These are phyloP conservation scores for Penicillium janthinellum DNA, from an alignment of 2,329 filamentous ascomycete species.

Conservation along the genomic window DNA sequence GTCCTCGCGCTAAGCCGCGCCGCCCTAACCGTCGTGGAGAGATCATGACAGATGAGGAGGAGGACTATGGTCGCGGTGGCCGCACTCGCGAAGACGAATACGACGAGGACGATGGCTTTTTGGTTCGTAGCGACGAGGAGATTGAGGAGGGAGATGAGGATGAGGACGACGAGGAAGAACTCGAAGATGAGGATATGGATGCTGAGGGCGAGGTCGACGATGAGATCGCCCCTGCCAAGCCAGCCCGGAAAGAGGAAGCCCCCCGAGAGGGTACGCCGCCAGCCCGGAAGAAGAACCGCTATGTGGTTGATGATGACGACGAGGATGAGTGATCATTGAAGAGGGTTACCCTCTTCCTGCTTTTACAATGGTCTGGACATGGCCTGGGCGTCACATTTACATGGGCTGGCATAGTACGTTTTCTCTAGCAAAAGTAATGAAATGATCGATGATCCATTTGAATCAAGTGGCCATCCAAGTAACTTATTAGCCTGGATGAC, in stretches of 20 bases:
- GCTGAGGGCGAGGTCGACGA: slow-evolving; percentile 48
- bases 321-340: slow-evolving; percentile 40
- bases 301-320: slow-evolving; percentile 53
- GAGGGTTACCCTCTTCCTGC: background rate
- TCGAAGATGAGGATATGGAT: slow-evolving; percentile 49
- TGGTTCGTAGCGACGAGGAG: slow-evolving; percentile 56
- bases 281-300: slow-evolving; percentile 49
- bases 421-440: slow-evolving; percentile 24
- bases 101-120: slow-evolving; percentile 79
- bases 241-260: slow-evolving; percentile 26
- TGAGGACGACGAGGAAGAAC: slow-evolving; percentile 47
- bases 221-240: slow-evolving; percentile 34
- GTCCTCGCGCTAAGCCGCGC: slow-evolving; percentile 42
- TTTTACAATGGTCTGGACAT: slow-evolving; percentile 14
- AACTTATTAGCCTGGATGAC: background rate
- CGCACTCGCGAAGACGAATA: slow-evolving; percentile 74
- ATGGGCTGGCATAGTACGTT: slow-evolving; percentile 13
- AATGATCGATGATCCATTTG: slow-evolving; percentile 19
- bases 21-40: slow-evolving; percentile 50
- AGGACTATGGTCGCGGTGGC: slow-evolving; percentile 48
- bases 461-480: background rate
- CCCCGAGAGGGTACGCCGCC: slow-evolving; percentile 38
- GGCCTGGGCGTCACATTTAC: slow-evolving; percentile 22
- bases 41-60: slow-evolving; percentile 53
- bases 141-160: slow-evolving; percentile 48